These are phyloP conservation scores for Solanum aculeatissimum DNA, from an alignment of 305 asterid genomes.

Conservation along the genomic window DNA sequence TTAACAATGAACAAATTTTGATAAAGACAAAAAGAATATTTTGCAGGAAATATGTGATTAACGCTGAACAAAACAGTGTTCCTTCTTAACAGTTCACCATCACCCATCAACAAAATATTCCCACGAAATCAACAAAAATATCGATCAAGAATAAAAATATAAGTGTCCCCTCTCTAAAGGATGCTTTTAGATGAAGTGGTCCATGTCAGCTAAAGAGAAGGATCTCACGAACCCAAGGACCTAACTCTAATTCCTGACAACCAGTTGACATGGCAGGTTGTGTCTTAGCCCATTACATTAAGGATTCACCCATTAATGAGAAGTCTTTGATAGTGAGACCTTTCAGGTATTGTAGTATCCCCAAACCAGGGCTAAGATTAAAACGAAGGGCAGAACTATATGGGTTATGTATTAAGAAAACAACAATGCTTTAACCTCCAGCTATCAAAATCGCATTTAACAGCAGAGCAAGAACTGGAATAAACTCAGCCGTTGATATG, in stretches of 20 bases:
- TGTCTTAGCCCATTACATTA: neutral
- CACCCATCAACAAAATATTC: neutral
- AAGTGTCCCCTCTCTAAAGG: neutral
- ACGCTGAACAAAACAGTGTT: neutral
- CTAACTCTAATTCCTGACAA: neutral
- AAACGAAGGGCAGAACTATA: neutral
- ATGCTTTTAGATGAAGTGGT: neutral
- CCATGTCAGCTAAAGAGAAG: neutral
- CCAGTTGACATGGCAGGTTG: neutral
- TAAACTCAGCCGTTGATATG: neutral
- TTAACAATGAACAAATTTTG: neutral
- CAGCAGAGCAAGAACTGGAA: neutral
- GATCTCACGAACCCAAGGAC: neutral
- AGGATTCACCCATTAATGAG: neutral
- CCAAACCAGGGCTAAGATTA: neutral
- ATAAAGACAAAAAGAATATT: neutral
- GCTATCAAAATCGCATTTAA: neutral
- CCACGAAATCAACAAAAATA: neutral
- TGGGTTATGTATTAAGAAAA: neutral
- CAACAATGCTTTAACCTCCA: neutral
- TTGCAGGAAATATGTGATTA: neutral
- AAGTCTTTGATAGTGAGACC: neutral
- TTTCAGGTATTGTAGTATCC: neutral
- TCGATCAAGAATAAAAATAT: neutral
- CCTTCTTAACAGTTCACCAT: too few relatives aligned